Base-by-base conservation (phyloP, 257 asterid genomes). In the Petunia axillaris region DNA sequence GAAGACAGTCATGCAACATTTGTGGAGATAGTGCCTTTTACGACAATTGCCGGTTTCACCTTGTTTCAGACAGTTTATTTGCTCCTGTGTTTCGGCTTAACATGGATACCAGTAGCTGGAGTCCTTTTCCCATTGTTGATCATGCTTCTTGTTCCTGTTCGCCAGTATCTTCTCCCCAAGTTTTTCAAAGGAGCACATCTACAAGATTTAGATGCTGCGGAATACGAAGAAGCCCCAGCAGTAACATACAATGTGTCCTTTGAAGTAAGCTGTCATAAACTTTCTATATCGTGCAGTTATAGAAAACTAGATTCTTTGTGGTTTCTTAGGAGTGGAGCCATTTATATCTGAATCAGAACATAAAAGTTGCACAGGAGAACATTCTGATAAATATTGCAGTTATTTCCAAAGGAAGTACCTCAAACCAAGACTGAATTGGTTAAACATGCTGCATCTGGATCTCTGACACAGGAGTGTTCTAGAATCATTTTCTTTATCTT, bases 91-190 rank as follows among this genome's bases (percentile, higher is more conserved):
- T 95, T 95, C 46, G 99, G 99, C 54, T 54, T 93, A 67, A 95
- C 99, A 10, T 95, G 98, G 99, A 90, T 95, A 66, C 99, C 99
- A 11, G 89, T 92, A 50, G 99, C 99, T 2, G 99, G 99, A 62
- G 94, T 93, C 41, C 93, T 95, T 60, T 95, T 95, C 86, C 99
- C 99, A 5, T 52, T 95, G 82, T 73, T 93, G 90, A 93, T 95
- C 81, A 93, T 95, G 97, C 92, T 93, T 65, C 98, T 95, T 15
- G 93, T 95, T 80, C 98, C 98, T 1, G 97, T 93, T 4, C 84
- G 99, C n/a, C 97, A 95, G 81, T 93, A 93, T 82, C 44, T 90
- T n/a, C 97, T 95, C 67, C 97, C 98, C 76, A 93, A 85, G 77
- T 91, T 93, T 76, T 95, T 93, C 91, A 92, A 93, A 86, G 93